phyloP scores from a whole-genome alignment of 495 filamentous ascomycete species.

The Melanomma pulvis-pyrius region DNA sequence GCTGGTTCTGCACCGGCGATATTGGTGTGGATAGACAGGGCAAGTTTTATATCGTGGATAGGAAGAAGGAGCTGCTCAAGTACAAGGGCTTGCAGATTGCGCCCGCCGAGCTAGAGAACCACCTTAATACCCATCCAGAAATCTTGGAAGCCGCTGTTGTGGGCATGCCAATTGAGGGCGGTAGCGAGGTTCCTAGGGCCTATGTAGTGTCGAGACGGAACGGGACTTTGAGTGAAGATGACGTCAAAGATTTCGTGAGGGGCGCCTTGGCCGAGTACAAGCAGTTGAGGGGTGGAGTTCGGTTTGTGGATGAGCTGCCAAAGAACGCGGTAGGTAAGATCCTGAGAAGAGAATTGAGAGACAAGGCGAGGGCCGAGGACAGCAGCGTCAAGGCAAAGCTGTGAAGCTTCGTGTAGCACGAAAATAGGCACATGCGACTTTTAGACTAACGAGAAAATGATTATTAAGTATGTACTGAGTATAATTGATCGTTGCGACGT shows the following conservation, averaged over 20 bases:
- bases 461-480: no score
- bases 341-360: conserved; percentile 38
- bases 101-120: conserved; percentile 48
- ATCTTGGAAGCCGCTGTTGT: conserved; percentile 48
- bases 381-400: conserved; percentile 45
- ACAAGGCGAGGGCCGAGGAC: conserved; percentile 29
- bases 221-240: conserved; percentile 27
- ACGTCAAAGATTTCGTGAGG: conserved; percentile 40
- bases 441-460: no score
- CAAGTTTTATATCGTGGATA: conserved; percentile 57
- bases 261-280: conserved; percentile 52
- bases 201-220: conserved; percentile 43
- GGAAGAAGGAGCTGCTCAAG: conserved; percentile 59
- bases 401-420: no score
- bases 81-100: conserved; percentile 55
- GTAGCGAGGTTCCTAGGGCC: conserved; percentile 47
- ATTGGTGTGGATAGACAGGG: conserved; percentile 62
- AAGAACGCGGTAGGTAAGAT: conserved; percentile 41
- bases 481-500: no score
- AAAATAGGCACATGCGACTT: neutral
- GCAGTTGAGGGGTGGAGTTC: conserved; percentile 39
- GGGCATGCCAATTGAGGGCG: conserved; percentile 43
- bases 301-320: conserved; percentile 42
- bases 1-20: conserved; percentile 86
- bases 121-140: conserved; percentile 39